phyloP scores from a whole-genome alignment of 495 filamentous ascomycete species.

The Penicillium odoratum region DNA sequence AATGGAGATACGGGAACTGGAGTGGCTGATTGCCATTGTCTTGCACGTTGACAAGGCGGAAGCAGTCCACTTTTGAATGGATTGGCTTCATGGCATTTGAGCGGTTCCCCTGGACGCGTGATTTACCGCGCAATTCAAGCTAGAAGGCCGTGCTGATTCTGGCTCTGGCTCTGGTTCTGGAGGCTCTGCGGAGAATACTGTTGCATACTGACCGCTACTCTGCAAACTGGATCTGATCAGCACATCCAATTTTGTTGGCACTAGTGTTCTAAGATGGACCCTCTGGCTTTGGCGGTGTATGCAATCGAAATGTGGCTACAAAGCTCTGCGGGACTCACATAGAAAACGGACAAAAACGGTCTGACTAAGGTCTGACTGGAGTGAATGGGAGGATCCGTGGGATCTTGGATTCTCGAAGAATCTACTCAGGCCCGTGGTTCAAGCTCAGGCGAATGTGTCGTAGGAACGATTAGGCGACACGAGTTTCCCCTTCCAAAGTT shows the following conservation, averaged over 20 bases:
- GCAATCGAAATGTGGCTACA: background rate
- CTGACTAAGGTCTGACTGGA: background rate
- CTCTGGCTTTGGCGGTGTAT: background rate
- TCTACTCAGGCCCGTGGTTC: background rate
- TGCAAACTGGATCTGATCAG: background rate
- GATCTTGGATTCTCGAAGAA: background rate
- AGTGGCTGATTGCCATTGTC: background rate
- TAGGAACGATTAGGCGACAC: background rate
- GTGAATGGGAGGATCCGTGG: background rate
- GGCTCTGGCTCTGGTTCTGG: background rate
- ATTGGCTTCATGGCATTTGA: too few species aligned
- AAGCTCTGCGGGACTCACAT: background rate
- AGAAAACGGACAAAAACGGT: background rate
- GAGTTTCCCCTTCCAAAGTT: background rate
- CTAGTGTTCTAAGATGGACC: background rate
- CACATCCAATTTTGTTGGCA: background rate
- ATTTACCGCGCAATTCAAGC: too few species aligned
- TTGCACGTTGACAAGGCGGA: background rate
- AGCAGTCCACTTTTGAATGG: background rate
- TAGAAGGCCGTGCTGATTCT: background rate
- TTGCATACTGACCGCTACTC: slow-evolving; percentile 3
- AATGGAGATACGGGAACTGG: background rate
- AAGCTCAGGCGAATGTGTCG: background rate
- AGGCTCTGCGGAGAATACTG: background rate
- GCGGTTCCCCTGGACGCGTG: background rate